Evolutionary conservation across 495 filamentous ascomycete genomes (phyloP).

Genomic region (Hypoxylon fragiforme): DNA sequence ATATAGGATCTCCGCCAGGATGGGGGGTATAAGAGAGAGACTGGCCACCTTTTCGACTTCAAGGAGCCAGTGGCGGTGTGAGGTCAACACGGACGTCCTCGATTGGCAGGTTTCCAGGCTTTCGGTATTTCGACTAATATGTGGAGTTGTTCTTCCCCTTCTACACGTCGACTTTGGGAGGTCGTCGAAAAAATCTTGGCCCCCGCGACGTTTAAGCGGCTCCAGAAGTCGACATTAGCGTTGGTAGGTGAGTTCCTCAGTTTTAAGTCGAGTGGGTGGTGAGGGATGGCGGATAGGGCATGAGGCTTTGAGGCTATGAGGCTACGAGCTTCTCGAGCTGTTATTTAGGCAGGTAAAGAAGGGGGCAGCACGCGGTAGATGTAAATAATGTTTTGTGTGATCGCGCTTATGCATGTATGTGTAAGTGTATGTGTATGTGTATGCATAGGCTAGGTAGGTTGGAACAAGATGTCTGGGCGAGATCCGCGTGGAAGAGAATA

Average conservation of each 20-base stretch:
- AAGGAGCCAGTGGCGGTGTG: slow-evolving; percentile 30
- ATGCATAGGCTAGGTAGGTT: slow-evolving; percentile 8
- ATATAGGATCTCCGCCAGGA: slow-evolving; percentile 32
- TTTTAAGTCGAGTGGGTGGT: too few relatives aligned
- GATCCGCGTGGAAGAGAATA: slow-evolving; percentile 30
- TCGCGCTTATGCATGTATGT: slow-evolving; percentile 34
- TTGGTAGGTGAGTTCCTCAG: slow-evolving; percentile 6
- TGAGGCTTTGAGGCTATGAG: slow-evolving; percentile 3
- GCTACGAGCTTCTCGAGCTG: slow-evolving; percentile 13
- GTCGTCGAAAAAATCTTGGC: slow-evolving; percentile 16
- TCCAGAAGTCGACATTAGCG: slow-evolving; percentile 34
- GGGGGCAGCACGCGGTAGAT: slow-evolving; percentile 19
- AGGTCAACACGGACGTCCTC: slow-evolving; percentile 28
- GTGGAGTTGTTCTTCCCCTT: slow-evolving; percentile 29
- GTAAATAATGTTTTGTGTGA: slow-evolving; percentile 32
- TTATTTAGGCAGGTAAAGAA: slow-evolving; percentile 19
- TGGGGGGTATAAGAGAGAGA: slow-evolving; percentile 14
- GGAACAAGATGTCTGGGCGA: slow-evolving; percentile 19
- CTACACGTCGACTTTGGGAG: slow-evolving; percentile 19
- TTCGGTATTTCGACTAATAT: slow-evolving; percentile 25
- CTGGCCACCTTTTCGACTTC: slow-evolving; percentile 17
- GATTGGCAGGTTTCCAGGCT: slow-evolving; percentile 29
- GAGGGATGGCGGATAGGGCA: slow-evolving; percentile 6
- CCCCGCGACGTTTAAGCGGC: slow-evolving; percentile 29
- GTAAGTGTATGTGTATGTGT: slow-evolving; percentile 29